Evolutionary conservation across 495 filamentous ascomycete species (phyloP).

Genomic region (Podospora conica): DNA sequence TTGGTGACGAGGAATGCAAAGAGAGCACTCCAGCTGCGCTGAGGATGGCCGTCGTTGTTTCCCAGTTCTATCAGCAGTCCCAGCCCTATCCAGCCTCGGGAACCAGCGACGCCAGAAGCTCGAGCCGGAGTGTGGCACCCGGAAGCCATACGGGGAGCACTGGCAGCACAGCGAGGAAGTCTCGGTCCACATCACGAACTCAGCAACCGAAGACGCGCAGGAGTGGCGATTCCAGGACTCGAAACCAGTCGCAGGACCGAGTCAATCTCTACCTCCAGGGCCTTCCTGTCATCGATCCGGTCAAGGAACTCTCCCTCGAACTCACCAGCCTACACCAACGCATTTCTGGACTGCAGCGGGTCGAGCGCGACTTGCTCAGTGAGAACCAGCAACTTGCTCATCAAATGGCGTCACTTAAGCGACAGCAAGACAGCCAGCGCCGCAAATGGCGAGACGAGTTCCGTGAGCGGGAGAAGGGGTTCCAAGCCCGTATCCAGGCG

Average conservation of each 20-base stretch:
- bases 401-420: neutral
- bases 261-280: constrained; percentile 10
- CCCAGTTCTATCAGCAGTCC: neutral
- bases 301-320: constrained; percentile 10
- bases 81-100: neutral
- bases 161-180: too few species aligned
- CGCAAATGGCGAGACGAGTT: constrained; percentile 16
- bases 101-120: neutral
- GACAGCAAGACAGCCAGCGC: constrained; percentile 9
- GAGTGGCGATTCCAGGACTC: too few species aligned
- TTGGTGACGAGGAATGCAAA: neutral
- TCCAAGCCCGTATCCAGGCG: constrained; percentile 13
- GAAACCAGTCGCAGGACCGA: neutral
- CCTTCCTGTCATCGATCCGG: neutral
- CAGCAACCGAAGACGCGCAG: too few species aligned
- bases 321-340: constrained; percentile 22
- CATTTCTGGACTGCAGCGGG: constrained; percentile 19
- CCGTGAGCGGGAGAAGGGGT: constrained; percentile 3
- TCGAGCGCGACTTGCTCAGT: constrained; percentile 14
- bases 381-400: constrained; percentile 15
- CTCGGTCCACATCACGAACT: too few species aligned
- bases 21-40: neutral
- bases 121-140: neutral
- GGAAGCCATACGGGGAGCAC: too few species aligned
- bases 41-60: neutral